Evolutionary conservation across 2,329 filamentous ascomycete genomes (phyloP).

Genomic region (Nothophaeocryptopus gaeumannii): DNA sequence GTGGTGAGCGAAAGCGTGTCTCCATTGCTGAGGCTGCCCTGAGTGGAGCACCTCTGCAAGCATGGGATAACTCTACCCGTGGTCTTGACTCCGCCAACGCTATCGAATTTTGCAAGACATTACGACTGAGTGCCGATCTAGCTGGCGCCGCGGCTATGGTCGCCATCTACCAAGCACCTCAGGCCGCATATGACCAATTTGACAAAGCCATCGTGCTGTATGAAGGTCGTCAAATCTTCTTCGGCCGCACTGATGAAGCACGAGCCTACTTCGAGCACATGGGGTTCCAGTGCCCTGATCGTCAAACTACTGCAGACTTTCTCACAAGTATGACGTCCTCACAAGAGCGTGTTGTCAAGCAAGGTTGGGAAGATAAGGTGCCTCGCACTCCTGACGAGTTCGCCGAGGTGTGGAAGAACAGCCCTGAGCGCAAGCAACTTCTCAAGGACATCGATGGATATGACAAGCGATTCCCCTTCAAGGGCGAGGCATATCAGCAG

Average conservation of each 20-base stretch:
- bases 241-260: slow-evolving; percentile 61
- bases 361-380: slow-evolving; percentile 46
- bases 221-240: slow-evolving; percentile 69
- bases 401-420: slow-evolving; percentile 54
- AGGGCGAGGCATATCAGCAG: slow-evolving; percentile 44
- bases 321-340: slow-evolving; percentile 67
- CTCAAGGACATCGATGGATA: slow-evolving; percentile 47
- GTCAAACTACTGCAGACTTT: slow-evolving; percentile 74
- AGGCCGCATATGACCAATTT: slow-evolving; percentile 66
- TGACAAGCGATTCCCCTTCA: slow-evolving; percentile 45
- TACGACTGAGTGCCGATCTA: slow-evolving; percentile 65
- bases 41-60: slow-evolving; percentile 58
- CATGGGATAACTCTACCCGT: slow-evolving; percentile 77
- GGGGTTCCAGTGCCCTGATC: slow-evolving; percentile 68
- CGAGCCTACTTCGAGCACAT: slow-evolving; percentile 68
- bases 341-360: slow-evolving; percentile 45
- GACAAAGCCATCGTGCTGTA: slow-evolving; percentile 68
- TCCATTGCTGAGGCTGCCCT: slow-evolving; percentile 76
- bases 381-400: slow-evolving; percentile 52
- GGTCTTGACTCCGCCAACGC: slow-evolving; percentile 74
- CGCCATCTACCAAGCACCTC: slow-evolving; percentile 71
- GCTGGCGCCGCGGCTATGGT: slow-evolving; percentile 65
- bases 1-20: slow-evolving; percentile 75
- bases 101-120: slow-evolving; percentile 69
- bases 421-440: slow-evolving; percentile 46